Evolutionary conservation across 2,329 filamentous ascomycete genomes (phyloP), one percentile per base, ranked within the genome.

Genomic region (Exophiala xenobiotica): DNA sequence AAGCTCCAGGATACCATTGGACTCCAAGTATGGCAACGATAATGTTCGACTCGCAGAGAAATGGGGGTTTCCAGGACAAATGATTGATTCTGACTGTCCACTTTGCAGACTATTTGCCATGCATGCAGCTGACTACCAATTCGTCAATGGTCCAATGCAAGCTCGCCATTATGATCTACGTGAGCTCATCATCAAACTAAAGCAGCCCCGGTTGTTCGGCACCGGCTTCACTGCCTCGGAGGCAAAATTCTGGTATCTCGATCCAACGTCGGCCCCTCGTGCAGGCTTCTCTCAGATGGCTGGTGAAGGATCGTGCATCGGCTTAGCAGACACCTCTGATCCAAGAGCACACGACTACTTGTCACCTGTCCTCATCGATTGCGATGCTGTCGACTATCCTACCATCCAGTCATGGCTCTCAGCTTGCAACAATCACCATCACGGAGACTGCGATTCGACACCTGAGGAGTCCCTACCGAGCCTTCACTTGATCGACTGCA

Each of bases 51-150:
- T 38, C 18, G 14, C 24, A 11, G 20, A 38, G 29, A 24, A 46
- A 12, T 46, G 44, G 44, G 44, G 44, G 16, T 46, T 11, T 11
- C 44, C 44, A 1, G 12, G 24, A 16, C 27, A 46, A 19, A 46
- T 46, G 44, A 33, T 46, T 16, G 20, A 39, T 16, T n/a, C 44
- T 7, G 31, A 38, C 3, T 46, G 44, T 18, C 44, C 44, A 22
- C 6, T 46, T 27, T 46, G 44, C 44, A 46, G 44, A 19, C 31
- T 46, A 19, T 46, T 46, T 27, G 44, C 31, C 44, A 37, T 46
- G 18, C 44, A 46, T 31, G 20, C 44, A 6, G n/a, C 16, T 16
- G 44, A 46, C 23, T 46, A 27, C 16, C 44, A 46, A 27, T 38
- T 1, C 31, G 22, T 46, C 44, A 46, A 46, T n/a, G 44, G 44